Conservation (phyloP, 73 alveolate species). For the Stentor coeruleus region DNA sequence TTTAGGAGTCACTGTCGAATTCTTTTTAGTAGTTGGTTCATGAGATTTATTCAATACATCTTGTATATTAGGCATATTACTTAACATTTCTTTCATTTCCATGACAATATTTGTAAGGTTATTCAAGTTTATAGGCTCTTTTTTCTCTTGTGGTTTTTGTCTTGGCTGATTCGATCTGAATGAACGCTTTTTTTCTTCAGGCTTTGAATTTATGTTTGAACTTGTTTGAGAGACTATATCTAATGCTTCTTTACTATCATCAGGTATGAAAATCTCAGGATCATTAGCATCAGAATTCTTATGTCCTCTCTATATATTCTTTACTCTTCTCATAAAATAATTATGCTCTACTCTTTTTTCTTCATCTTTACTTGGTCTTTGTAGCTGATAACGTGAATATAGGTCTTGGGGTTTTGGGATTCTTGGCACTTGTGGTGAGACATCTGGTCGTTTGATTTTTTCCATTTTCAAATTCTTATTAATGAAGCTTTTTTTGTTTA, state of each 20-base stretch:
- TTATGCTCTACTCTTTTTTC: background rate
- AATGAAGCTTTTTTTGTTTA: no score
- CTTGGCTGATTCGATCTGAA: background rate
- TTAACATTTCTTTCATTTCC: slow-evolving; percentile 20
- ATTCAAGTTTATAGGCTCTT: background rate
- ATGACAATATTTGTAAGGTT: slow-evolving; percentile 1
- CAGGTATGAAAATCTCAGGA: background rate
- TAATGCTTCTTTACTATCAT: background rate
- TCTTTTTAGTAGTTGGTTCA: background rate
- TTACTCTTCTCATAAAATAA: background rate
- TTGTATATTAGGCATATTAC: background rate
- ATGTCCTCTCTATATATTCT: background rate
- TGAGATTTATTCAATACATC: background rate
- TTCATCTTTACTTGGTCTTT: background rate
- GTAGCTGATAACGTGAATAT: background rate
- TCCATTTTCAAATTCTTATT: background rate
- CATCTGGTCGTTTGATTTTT: background rate
- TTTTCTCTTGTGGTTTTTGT: background rate
- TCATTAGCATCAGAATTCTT: background rate
- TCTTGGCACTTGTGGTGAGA: slow-evolving; percentile 22
- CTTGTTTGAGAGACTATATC: background rate
- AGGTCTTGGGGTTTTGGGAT: slow-evolving; percentile 2
- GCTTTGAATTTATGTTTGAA: background rate
- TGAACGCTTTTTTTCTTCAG: background rate
- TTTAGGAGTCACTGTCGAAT: background rate